These are phyloP conservation scores for Dioscorea alata DNA, from an alignment of 106 monocot genomes.

Conservation along the genomic window DNA sequence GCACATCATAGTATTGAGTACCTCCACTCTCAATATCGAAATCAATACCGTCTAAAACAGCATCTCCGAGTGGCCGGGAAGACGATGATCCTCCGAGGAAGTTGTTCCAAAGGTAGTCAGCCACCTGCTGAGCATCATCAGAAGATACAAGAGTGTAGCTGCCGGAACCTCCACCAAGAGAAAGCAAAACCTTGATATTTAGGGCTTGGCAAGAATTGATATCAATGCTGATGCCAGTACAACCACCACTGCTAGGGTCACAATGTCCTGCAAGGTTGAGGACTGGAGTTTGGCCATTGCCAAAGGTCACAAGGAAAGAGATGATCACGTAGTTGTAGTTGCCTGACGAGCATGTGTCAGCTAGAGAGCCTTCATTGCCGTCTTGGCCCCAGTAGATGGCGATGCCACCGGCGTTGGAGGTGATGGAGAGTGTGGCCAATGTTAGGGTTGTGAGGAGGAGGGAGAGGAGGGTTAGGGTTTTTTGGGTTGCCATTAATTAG, in stretches of 20 bases:
- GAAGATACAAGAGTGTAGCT: slow-evolving; percentile 32
- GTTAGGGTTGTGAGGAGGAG: neutral
- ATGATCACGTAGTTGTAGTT: slow-evolving; percentile 43
- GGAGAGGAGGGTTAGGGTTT: neutral
- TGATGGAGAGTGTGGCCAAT: neutral
- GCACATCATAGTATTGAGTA: slow-evolving; percentile 22
- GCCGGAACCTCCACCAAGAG: slow-evolving; percentile 35
- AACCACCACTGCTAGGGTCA: slow-evolving; percentile 20
- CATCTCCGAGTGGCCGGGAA: slow-evolving; percentile 38
- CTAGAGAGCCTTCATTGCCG: slow-evolving; percentile 52
- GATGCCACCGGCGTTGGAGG: slow-evolving; percentile 38
- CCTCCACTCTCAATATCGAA: slow-evolving; percentile 46
- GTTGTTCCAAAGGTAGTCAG: slow-evolving; percentile 53
- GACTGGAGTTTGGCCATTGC: slow-evolving; percentile 44
- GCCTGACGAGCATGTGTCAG: slow-evolving; percentile 36
- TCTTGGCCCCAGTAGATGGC: slow-evolving; percentile 90
- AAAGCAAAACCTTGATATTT: slow-evolving; percentile 34
- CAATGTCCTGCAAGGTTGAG: slow-evolving; percentile 68
- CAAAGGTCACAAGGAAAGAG: slow-evolving; percentile 54
- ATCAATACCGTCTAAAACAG: slow-evolving; percentile 56
- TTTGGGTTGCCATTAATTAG: neutral
- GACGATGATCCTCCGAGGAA: slow-evolving; percentile 37
- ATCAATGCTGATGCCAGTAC: slow-evolving; percentile 26
- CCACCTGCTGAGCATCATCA: slow-evolving; percentile 33
- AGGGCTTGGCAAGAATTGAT: slow-evolving; percentile 31